phyloP scores from a whole-genome alignment of 495 filamentous ascomycete genomes.

The Podospora tetraspora region DNA sequence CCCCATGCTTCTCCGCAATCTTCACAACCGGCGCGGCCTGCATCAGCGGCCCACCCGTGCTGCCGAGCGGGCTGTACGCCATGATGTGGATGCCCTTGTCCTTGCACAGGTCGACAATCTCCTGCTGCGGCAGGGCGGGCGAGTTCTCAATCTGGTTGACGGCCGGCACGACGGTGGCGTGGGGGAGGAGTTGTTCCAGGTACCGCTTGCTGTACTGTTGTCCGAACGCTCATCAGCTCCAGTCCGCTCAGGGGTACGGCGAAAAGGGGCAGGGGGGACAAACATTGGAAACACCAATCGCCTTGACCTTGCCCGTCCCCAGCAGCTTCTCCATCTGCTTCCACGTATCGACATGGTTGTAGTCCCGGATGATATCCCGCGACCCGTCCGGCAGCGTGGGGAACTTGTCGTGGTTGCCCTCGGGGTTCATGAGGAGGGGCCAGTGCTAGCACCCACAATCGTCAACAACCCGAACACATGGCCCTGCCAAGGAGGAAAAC shows the following conservation, averaged over 20 bases:
- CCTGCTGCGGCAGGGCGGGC: constrained; percentile 76
- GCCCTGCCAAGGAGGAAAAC: neutral
- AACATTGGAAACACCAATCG: constrained; percentile 75
- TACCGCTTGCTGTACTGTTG: constrained; percentile 60
- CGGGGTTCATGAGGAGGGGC: constrained; percentile 77
- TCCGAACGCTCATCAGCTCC: neutral
- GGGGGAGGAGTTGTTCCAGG: constrained; percentile 65
- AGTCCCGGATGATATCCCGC: constrained; percentile 59
- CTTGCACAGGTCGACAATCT: constrained; percentile 72
- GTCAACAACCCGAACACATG: constrained; percentile 17
- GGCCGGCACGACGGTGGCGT: constrained; percentile 64
- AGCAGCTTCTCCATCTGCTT: constrained; percentile 73
- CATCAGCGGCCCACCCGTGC: constrained; percentile 69
- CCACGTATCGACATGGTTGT: constrained; percentile 70
- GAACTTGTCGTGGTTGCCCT: constrained; percentile 69
- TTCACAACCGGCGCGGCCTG: constrained; percentile 61
- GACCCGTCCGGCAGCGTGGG: constrained; percentile 66
- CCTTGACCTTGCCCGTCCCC: constrained; percentile 60
- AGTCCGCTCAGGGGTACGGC: neutral
- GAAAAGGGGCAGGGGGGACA: neutral
- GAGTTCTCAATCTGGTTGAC: constrained; percentile 93
- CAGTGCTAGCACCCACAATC: constrained; percentile 50
- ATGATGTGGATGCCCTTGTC: constrained; percentile 70
- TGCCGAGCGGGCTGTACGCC: constrained; percentile 72
- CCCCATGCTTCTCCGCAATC: constrained; percentile 63